A percentile compares a stretch with the other conserved stretches of the same genome.
Evolutionary conservation across 2,329 filamentous ascomycete genomes (phyloP).

Genomic region (Aspergillus bombycis): DNA sequence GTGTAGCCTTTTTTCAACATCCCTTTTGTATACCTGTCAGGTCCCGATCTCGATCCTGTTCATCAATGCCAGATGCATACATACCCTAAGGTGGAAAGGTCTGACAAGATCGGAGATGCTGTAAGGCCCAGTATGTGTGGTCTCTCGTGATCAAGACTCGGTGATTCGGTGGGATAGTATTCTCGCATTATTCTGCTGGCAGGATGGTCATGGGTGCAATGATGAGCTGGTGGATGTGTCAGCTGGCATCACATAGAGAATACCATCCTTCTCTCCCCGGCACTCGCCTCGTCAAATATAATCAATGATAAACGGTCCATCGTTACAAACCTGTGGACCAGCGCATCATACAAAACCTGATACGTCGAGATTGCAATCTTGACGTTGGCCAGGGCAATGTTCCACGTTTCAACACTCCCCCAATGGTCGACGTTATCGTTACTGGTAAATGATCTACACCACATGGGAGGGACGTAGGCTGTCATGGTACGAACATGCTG

Average conservation of each 20-base stretch:
- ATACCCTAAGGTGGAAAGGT: conserved; percentile 4
- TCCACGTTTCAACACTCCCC: conserved; percentile 3
- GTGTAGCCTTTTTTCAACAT: conserved; percentile 1
- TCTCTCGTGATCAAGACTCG: neutral
- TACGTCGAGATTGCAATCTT: conserved; percentile 10
- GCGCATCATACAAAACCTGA: conserved; percentile 9
- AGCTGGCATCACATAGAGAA: neutral
- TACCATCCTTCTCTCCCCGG: neutral
- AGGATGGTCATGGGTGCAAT: conserved; percentile 5
- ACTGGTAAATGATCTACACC: conserved; percentile 6
- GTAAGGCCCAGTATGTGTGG: conserved; percentile 10
- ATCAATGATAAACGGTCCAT: conserved; percentile 5
- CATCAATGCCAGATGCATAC: neutral
- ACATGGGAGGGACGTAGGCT: neutral
- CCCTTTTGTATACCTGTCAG: neutral
- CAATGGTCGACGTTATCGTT: conserved; percentile 10
- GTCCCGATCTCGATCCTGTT: neutral
- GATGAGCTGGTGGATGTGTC: conserved; percentile 6
- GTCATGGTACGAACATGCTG: conserved; percentile 6
- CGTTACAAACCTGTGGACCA: conserved; percentile 8
- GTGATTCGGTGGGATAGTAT: neutral
- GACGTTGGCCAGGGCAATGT: conserved; percentile 2
- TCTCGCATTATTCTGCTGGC: conserved; percentile 13
- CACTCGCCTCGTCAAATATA: conserved; percentile 15
- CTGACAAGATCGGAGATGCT: conserved; percentile 6